These are phyloP conservation scores for Amphibolis antarctica DNA, from an alignment of 106 monocot genomes.

Conservation along the genomic window DNA sequence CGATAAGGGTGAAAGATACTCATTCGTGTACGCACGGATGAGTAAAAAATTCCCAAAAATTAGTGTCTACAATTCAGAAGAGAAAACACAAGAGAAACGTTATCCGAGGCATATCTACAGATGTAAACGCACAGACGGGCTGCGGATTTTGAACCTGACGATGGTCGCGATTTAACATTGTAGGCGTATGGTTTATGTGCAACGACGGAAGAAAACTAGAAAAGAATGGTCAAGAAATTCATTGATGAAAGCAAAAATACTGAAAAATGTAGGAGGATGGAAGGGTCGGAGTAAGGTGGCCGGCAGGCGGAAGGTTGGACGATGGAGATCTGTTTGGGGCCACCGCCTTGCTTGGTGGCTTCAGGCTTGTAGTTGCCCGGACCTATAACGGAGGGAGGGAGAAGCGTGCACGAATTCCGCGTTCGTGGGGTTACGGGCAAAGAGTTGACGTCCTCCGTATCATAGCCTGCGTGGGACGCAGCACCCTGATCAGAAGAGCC, in stretches of 20 bases:
- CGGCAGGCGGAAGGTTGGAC: conserved; percentile 1
- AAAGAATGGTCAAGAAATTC: conserved; percentile 15
- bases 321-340: conserved; percentile 1
- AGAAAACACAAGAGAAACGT: too few relatives aligned
- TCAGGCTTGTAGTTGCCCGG: conserved; percentile 7
- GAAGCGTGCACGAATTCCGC: background rate
- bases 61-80: too few relatives aligned
- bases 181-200: too few relatives aligned
- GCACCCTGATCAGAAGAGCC: background rate
- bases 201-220: background rate
- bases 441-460: conserved; percentile 4
- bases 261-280: background rate
- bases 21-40: too few relatives aligned
- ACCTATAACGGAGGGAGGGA: background rate
- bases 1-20: too few relatives aligned
- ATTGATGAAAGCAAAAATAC: background rate
- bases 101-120: too few relatives aligned
- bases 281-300: background rate
- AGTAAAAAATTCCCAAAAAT: too few relatives aligned
- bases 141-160: too few relatives aligned
- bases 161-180: too few relatives aligned
- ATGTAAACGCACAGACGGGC: too few relatives aligned
- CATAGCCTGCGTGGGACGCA: conserved; percentile 9
- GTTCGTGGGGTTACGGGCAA: conserved; percentile 2
- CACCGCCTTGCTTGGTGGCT: conserved; percentile 1